phyloP scores from a whole-genome alignment of 2,329 filamentous ascomycete genomes.

The Berkeleyomyces rouxiae region DNA sequence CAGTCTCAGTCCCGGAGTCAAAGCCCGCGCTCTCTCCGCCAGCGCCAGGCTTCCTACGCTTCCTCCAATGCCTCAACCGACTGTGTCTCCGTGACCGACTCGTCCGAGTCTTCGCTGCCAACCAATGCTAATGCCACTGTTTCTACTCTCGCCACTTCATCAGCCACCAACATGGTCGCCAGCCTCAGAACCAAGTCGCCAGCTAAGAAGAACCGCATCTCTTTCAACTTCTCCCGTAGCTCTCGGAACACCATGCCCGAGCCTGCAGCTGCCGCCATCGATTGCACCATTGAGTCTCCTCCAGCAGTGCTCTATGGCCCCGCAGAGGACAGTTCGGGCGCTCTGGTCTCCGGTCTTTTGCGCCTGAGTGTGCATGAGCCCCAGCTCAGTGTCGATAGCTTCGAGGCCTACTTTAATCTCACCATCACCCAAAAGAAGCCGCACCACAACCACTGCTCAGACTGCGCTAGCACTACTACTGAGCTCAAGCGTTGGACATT shows the following conservation, averaged over 20 bases:
- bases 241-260: slow-evolving; percentile 23
- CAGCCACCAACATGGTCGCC: slow-evolving; percentile 16
- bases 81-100: slow-evolving; percentile 25
- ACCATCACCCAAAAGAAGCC: slow-evolving; percentile 66
- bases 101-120: slow-evolving; percentile 19
- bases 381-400: slow-evolving; percentile 48
- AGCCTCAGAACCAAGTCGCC: slow-evolving; percentile 17
- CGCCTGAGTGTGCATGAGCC: slow-evolving; percentile 55
- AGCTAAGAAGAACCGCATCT: slow-evolving; percentile 24
- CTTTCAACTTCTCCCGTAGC: slow-evolving; percentile 18
- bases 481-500: slow-evolving; percentile 70
- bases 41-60: slow-evolving; percentile 11
- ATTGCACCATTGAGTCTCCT: slow-evolving; percentile 63
- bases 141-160: slow-evolving; percentile 24
- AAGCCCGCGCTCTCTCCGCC: background rate
- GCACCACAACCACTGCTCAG: slow-evolving; percentile 59
- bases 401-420: slow-evolving; percentile 56
- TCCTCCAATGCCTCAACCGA: slow-evolving; percentile 13
- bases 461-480: slow-evolving; percentile 55
- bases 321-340: slow-evolving; percentile 60
- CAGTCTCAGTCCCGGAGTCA: slow-evolving; percentile 3
- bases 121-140: slow-evolving; percentile 28
- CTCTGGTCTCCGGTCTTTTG: slow-evolving; percentile 70
- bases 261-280: slow-evolving; percentile 27
- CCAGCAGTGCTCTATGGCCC: slow-evolving; percentile 71